Conservation (phyloP, 352 stramenopile species). For the Hyaloperonospora brassicae region DNA sequence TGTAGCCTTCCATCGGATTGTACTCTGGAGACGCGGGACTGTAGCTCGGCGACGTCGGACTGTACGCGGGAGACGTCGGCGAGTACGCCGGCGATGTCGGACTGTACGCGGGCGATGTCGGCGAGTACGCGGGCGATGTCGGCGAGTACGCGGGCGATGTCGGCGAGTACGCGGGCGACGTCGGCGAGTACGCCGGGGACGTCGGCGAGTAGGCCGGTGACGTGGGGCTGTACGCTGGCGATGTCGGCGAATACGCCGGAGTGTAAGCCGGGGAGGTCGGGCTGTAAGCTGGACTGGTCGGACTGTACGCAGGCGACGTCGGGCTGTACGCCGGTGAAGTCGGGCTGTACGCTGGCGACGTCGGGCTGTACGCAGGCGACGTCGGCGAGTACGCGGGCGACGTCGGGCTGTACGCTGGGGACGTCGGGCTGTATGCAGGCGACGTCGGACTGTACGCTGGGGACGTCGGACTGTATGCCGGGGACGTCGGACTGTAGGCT, state of each 20-base stretch:
- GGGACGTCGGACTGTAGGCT: conserved; percentile 64
- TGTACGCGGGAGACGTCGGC: conserved; percentile 67
- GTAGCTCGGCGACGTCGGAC: conserved; percentile 67
- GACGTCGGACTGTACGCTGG: conserved; percentile 75
- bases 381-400: conserved; percentile 62
- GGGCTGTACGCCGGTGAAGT: conserved; percentile 69
- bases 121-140: conserved; percentile 60
- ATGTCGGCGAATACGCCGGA: too few species aligned
- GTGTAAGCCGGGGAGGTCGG: conserved; percentile 83
- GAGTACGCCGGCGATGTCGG: conserved; percentile 71
- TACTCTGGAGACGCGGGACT: conserved; percentile 74
- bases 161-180: conserved; percentile 57
- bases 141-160: conserved; percentile 56
- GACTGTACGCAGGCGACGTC: conserved; percentile 58
- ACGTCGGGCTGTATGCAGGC: conserved; percentile 58
- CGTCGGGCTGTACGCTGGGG: conserved; percentile 61
- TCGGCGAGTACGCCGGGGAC: conserved; percentile 52
- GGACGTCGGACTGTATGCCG: conserved; percentile 71
- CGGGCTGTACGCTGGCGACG: conserved; percentile 52
- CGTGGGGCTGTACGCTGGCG: conserved; percentile 82
- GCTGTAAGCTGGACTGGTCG: conserved; percentile 70
- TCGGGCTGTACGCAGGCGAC: conserved; percentile 73
- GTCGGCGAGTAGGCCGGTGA: conserved; percentile 66
- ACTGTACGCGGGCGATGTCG: conserved; percentile 58
- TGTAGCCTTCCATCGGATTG: conserved; percentile 76